Base-by-base conservation (phyloP, 805 yeast species). In the Myxozyma melibiosi region DNA sequence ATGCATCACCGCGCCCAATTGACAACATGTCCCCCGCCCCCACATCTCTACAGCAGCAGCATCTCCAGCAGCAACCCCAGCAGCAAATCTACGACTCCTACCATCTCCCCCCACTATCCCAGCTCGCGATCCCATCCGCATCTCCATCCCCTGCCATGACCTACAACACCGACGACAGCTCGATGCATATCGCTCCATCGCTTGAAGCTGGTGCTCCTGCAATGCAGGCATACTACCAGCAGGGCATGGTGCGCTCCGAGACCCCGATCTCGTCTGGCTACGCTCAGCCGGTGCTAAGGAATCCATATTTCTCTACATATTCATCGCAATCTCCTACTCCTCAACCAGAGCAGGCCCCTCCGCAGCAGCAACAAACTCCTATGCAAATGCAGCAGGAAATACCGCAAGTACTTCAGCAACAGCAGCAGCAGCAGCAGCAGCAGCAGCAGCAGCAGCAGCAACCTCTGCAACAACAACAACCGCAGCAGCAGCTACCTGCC, bases 21-120 rank as follows among this genome's bases (percentile, higher is more conserved):
- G 38, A 30, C 28, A 22, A 31, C 37, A 33, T 20, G 24, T 11
- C 45, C 4, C 14, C 35, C 11, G 13, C 6, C 37, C 20, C 24
- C 27, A 27, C 35, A 18, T 6, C 33, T 6, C 44, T 33, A 11
- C 49, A 44, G 25, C 34, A 28, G 3, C 47, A 22, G 25, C 41
- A 24, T 27, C 51, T 24, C 7, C 59, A 38, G 24, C 52, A 55
- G 43, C 52, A 43, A 40, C 49, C n/a, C 5, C 47, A 40, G 49
- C 43, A 43, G 24, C 31, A 49, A 13, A 46, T 35, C 31, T 30
- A 49, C 20, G 25, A 33, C 20, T 9, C 50, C 7, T 45, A 34
- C 13, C 50, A 45, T 8, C 40, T 45, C 7, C 50, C 50, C 20
- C 28, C 50, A 4, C 11, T 45, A 7, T 31, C 50, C 14, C 41